Percentiles rank a stretch among this genome's conserved stretches.
Evolutionary conservation across 805 yeast genomes (phyloP).

Genomic region (Ogataea naganishii): DNA sequence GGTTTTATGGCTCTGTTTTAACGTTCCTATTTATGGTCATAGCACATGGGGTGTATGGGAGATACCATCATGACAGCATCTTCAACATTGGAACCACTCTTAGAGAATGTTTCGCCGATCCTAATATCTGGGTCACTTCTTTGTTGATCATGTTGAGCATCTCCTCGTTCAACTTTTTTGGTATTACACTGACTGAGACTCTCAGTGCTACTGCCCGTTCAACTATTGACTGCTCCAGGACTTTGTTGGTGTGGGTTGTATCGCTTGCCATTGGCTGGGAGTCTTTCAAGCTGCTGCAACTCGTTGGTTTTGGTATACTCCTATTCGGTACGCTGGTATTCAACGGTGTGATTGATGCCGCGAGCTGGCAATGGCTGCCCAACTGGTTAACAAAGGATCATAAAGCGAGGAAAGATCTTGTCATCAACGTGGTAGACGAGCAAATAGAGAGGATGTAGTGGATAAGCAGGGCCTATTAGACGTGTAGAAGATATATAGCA

Average conservation of each 20-base stretch:
- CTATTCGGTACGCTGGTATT: constrained; percentile 69
- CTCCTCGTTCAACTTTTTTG: constrained; percentile 64
- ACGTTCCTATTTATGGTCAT: constrained; percentile 36
- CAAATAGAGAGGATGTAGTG: constrained; percentile 28
- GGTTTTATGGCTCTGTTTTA: constrained; percentile 49
- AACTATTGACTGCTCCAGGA: constrained; percentile 71
- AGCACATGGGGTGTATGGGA: constrained; percentile 30
- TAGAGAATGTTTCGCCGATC: constrained; percentile 35
- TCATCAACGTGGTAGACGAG: constrained; percentile 30
- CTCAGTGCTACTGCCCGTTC: constrained; percentile 72
- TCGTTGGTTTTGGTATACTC: constrained; percentile 51
- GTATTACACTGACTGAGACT: constrained; percentile 55
- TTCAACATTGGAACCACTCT: constrained; percentile 49
- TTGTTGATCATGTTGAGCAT: constrained; percentile 64
- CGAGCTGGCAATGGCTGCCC: constrained; percentile 39
- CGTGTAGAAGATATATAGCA: too few species aligned
- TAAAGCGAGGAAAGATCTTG: constrained; percentile 11
- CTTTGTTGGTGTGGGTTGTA: constrained; percentile 65
- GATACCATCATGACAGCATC: constrained; percentile 37
- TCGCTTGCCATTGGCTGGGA: constrained; percentile 74
- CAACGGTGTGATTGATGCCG: constrained; percentile 58
- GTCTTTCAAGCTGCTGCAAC: constrained; percentile 49
- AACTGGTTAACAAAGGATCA: constrained; percentile 27
- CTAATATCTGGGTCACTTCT: constrained; percentile 41
- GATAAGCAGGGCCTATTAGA: too few species aligned